Base-by-base conservation (phyloP, 345 rosid species). In the Chamaenerion angustifolium region DNA sequence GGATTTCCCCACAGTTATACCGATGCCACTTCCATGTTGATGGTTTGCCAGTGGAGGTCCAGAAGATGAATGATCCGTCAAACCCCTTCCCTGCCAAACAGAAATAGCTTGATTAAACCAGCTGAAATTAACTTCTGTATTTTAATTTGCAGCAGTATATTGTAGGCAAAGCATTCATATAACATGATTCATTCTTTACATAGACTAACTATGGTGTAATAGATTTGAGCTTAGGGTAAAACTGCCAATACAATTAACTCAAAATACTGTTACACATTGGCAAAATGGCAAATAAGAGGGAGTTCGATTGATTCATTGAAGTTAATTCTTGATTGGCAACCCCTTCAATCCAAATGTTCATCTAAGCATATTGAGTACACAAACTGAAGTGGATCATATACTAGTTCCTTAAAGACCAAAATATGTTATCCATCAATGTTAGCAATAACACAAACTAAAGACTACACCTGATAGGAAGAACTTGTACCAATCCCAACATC, bases 1-100 rank as follows among this genome's bases (percentile, higher is more conserved):
- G 43, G 82, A 76, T 57, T 76, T 80, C 61, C 79, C 83, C 17
- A 76, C 60, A 7, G 68, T 67, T 58, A 86, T 23, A 10, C 94
- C 94, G 46, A 86, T 27, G 40, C 78, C 80, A 55, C 75, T 65
- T 55, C 87, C 97, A 51, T 15, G 76, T 16, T 51, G 80, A 49
- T 77, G 76, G 66, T 64, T 68, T 67, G 79, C 55, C 46, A 83
- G 73, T 18, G 94, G 85, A 11, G 97, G 95, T 64, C 81, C 83
- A 45, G 63, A 54, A 46, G 64, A 68, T 0, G 88, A 79, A 63
- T 67, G 61, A 67, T 71, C 78, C 18, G 82, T 77, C 43, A 76
- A 64, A 56, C 75, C 80, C 65, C 74, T 83, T 57, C 61, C 77
- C 88, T 79, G 78, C 72, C 51, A 59, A 17, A 57, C 18, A 31